Percentiles rank a stretch among this genome's conserved stretches.
Conservation (phyloP, 495 filamentous ascomycete genomes). For the Penicillium herquei region DNA sequence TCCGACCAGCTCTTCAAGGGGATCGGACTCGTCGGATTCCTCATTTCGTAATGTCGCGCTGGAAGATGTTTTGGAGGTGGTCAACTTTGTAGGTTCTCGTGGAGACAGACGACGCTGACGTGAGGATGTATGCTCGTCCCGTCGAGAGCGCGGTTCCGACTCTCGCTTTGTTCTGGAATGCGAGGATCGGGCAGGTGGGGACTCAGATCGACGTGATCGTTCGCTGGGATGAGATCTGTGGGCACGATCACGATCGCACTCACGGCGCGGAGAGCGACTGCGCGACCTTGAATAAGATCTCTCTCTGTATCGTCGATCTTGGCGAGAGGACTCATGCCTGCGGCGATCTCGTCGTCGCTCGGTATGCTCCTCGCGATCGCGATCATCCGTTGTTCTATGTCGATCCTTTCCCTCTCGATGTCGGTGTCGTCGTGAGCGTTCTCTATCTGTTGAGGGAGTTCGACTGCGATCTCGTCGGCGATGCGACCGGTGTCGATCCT, state of each 20-base stretch:
- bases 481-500: conserved; percentile 20
- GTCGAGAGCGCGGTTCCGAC: conserved; percentile 9
- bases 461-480: conserved; percentile 31
- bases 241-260: conserved; percentile 4
- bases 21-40: conserved; percentile 61
- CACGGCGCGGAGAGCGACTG: conserved; percentile 31
- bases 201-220: conserved; percentile 27
- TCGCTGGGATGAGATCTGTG: conserved; percentile 22
- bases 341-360: conserved; percentile 15
- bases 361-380: conserved; percentile 18
- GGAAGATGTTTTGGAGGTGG: conserved; percentile 1
- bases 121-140: conserved; percentile 4
- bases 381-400: conserved; percentile 20
- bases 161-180: conserved; percentile 14
- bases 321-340: conserved; percentile 13
- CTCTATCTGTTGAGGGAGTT: conserved; percentile 28
- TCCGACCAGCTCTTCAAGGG: conserved; percentile 76
- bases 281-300: conserved; percentile 36
- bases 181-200: conserved; percentile 31
- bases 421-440: conserved; percentile 30
- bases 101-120: conserved; percentile 12
- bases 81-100: background rate
- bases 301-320: conserved; percentile 16
- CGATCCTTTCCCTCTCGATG: conserved; percentile 18
- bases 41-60: background rate